Evolutionary conservation across 2,329 filamentous ascomycete species (phyloP), one percentile per base, ranked within the genome.

Genomic region (Tolypocladium tundrense): DNA sequence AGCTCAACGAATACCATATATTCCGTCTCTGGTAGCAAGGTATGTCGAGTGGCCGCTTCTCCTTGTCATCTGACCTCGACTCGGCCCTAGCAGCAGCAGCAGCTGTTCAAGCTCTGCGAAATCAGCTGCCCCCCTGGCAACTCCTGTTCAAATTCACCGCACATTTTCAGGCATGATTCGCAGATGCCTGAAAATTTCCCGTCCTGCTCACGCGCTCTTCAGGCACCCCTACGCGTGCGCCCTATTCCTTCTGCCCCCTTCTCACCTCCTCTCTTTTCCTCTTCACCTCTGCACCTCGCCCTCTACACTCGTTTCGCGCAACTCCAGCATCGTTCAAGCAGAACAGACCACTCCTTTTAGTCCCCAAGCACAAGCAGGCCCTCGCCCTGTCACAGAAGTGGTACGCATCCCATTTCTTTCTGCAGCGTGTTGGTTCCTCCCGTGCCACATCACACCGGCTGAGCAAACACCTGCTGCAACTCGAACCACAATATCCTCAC

Each of bases 251-350:
- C 21, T 48, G 9, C 48, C 31, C 55, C 37, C 53, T 52, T 50
- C 50, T 35, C 55, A 9, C 40, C 53, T 51, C 50, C 4, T 54
- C 43, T 21, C 16, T 37, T 56, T 33, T 35, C 56, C 58, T 56
- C 54, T 42, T 40, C 56, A 35, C 33, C 39, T 42, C 27, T 31
- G 19, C 52, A 56, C 53, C 53, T 48, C 55, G 51, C 39, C 24
- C 33, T 53, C 50, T 16, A 55, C 60, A 48, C 50, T 57, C 56
- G 54, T 56, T 58, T 54, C 48, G 40, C 39, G 14, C 37, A 35
- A 13, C 27, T 8, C 19, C 39, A n/a, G 48, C 27, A 33, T n/a
- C 19, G 5, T 24, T 33, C 21, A 21, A 42, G n/a, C 35, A 27
- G 16, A 31, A 19, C 13, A 16, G 37, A 54, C 53, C 14, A 27